A percentile compares a stretch with the other conserved stretches of the same genome.
phyloP scores from a whole-genome alignment of 2,329 filamentous ascomycete species.

The Alternaria alternata region DNA sequence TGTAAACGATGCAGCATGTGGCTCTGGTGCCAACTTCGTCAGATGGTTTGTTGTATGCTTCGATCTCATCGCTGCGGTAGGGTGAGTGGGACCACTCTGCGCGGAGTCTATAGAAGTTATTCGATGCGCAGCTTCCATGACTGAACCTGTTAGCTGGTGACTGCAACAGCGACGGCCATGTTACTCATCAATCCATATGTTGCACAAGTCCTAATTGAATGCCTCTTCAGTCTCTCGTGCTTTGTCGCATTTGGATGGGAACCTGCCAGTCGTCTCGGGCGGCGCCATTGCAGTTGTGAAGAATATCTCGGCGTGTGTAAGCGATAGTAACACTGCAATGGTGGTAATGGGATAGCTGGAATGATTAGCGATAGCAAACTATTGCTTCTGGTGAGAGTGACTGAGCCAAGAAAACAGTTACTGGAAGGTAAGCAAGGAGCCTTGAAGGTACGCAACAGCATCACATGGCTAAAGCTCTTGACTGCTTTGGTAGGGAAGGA shows the following conservation, averaged over 20 bases:
- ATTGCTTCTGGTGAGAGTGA: neutral
- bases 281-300: neutral
- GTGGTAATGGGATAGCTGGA: neutral
- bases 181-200: constrained; percentile 19
- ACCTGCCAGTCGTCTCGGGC: neutral
- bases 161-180: neutral
- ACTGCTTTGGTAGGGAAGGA: constrained; percentile 1
- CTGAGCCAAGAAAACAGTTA: neutral
- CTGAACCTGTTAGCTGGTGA: constrained; percentile 1
- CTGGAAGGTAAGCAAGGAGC: neutral
- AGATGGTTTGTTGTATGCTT: neutral
- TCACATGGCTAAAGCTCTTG: neutral
- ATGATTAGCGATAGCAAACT: neutral
- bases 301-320: neutral
- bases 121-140: neutral
- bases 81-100: constrained; percentile 13
- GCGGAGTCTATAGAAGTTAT: constrained; percentile 4
- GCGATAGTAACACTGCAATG: constrained; percentile 5
- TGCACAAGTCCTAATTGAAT: constrained; percentile 6
- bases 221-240: constrained; percentile 17
- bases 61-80: constrained; percentile 10
- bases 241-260: neutral
- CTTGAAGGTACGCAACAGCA: neutral
- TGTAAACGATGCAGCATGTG: constrained; percentile 22
- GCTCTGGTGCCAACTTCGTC: constrained; percentile 1